phyloP scores from a whole-genome alignment of 2,329 filamentous ascomycete species.

The Arachnomyces sp. region DNA sequence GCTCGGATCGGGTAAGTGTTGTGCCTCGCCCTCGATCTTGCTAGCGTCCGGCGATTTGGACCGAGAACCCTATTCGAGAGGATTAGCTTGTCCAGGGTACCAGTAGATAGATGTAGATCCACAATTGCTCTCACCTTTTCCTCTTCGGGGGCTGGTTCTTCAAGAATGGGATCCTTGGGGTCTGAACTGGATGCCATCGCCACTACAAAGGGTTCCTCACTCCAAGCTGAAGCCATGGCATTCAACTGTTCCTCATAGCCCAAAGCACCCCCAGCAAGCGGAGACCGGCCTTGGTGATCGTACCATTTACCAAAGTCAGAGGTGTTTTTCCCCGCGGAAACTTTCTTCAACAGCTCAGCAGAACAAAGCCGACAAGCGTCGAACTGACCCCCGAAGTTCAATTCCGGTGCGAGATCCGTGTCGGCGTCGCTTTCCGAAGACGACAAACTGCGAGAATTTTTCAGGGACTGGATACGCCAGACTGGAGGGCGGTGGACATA shows the following conservation, averaged over 20 bases:
- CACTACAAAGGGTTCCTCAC: slow-evolving; percentile 12
- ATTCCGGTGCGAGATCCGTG: slow-evolving; percentile 5
- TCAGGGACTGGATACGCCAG: slow-evolving; percentile 15
- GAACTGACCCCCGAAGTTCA: slow-evolving; percentile 5
- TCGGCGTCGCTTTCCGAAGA: background rate
- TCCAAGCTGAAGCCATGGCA: slow-evolving; percentile 9
- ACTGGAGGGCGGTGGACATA: slow-evolving; percentile 26
- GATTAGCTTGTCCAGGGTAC: too few relatives aligned
- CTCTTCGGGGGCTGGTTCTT: too few relatives aligned
- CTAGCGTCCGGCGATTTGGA: too few relatives aligned
- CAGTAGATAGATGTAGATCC: too few relatives aligned
- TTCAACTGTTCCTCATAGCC: slow-evolving; percentile 7
- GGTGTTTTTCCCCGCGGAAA: background rate
- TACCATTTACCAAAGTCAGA: background rate
- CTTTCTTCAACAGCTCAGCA: slow-evolving; percentile 9
- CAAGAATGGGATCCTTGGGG: too few relatives aligned
- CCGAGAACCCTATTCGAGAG: too few relatives aligned
- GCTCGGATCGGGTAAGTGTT: too few relatives aligned
- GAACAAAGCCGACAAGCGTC: slow-evolving; percentile 11
- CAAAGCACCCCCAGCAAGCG: slow-evolving; percentile 3
- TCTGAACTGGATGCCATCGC: slow-evolving; percentile 5
- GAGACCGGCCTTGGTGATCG: background rate
- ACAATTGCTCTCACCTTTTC: too few relatives aligned
- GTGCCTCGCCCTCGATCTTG: too few relatives aligned
- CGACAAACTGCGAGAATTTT: background rate